These are phyloP conservation scores for Liriodendron chinense DNA, from an alignment of 164 flowering plant species.

Conservation along the genomic window DNA sequence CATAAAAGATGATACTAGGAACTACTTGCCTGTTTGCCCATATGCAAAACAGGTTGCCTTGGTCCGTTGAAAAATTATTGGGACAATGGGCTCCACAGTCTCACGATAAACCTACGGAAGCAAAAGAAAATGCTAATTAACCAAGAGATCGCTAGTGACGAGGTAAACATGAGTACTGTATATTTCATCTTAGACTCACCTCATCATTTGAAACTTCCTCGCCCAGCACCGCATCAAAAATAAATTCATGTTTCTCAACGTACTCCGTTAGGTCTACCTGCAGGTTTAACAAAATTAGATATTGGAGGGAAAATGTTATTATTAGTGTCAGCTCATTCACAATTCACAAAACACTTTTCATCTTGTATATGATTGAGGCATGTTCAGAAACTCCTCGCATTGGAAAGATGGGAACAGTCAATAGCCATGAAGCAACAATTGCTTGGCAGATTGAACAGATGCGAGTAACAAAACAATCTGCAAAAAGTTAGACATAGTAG, in stretches of 20 bases:
- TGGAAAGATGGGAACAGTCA: neutral
- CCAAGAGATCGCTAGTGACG: neutral
- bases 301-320: too few species aligned
- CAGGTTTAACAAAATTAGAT: constrained; percentile 13
- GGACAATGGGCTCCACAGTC: constrained; percentile 90
- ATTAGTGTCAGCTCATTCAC: too few species aligned
- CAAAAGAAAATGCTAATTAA: constrained; percentile 2
- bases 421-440: neutral
- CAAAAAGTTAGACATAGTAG: neutral
- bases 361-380: too few species aligned
- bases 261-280: constrained; percentile 96
- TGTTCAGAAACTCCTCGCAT: neutral
- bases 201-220: constrained; percentile 90
- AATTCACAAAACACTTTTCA: too few species aligned
- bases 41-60: constrained; percentile 99
- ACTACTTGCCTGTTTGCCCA: constrained; percentile 84
- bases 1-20: neutral
- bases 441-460: neutral
- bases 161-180: neutral
- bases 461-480: neutral
- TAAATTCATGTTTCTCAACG: constrained; percentile 88
- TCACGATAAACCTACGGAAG: constrained; percentile 68
- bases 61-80: constrained; percentile 76
- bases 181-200: constrained; percentile 37
- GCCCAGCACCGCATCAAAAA: constrained; percentile 86